Evolutionary conservation across 306 rosid genomes (phyloP).

Genomic region (Gastrolobium villosum): DNA sequence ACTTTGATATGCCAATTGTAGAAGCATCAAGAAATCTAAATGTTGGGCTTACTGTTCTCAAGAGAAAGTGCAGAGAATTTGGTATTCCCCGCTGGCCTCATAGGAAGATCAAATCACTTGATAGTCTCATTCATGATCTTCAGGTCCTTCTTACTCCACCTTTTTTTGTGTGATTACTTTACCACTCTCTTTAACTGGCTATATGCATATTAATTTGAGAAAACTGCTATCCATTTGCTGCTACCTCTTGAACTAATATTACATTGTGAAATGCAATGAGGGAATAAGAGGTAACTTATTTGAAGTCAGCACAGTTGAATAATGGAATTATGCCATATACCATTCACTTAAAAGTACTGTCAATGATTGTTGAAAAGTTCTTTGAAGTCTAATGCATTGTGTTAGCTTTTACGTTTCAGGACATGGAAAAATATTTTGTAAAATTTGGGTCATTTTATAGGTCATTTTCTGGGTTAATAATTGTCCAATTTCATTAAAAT

Average conservation of each 20-base stretch:
- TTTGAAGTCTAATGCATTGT: slow-evolving; percentile 10
- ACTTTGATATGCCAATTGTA: slow-evolving; percentile 81
- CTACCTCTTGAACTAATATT: slow-evolving; percentile 8
- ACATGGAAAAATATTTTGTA: slow-evolving; percentile 20
- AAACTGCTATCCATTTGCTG: slow-evolving; percentile 9
- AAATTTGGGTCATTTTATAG: neutral
- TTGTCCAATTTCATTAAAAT: neutral
- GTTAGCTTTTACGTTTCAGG: slow-evolving; percentile 5
- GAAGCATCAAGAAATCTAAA: slow-evolving; percentile 87
- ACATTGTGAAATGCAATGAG: slow-evolving; percentile 28
- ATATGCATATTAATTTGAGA: neutral
- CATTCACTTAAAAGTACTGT: slow-evolving; percentile 11
- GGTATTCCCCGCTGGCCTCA: slow-evolving; percentile 98
- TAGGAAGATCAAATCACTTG: slow-evolving; percentile 92
- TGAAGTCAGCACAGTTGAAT: slow-evolving; percentile 37
- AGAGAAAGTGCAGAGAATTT: slow-evolving; percentile 89
- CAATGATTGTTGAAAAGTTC: slow-evolving; percentile 5
- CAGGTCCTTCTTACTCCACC: slow-evolving; percentile 65
- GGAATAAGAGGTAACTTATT: slow-evolving; percentile 16
- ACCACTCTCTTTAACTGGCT: slow-evolving; percentile 13
- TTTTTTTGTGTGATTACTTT: slow-evolving; percentile 36
- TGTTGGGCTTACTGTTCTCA: slow-evolving; percentile 88
- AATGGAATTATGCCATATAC: slow-evolving; percentile 5
- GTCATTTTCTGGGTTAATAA: neutral
- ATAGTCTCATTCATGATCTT: slow-evolving; percentile 85